A percentile compares a stretch with the other conserved stretches of the same genome.
These are phyloP conservation scores for Nepenthes mirabilis DNA, from an alignment of 148 eudicot genomes.

Conservation along the genomic window DNA sequence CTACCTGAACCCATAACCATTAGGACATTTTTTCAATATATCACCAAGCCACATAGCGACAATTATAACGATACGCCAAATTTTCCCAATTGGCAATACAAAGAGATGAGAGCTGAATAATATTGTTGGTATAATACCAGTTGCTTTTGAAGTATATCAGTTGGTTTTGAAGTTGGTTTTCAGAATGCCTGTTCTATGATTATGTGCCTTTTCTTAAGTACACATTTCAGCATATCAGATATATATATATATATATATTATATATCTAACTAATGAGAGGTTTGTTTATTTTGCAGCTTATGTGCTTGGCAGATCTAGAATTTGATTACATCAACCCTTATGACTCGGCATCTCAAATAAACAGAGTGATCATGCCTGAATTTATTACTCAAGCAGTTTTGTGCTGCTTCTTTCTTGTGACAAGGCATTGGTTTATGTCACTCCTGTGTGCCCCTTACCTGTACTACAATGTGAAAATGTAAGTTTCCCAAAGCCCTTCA, in stretches of 20 bases:
- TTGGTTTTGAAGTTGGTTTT: too few species aligned
- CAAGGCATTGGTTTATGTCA: constrained; percentile 87
- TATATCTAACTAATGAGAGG: constrained; percentile 5
- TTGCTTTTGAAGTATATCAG: too few species aligned
- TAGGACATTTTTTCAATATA: too few species aligned
- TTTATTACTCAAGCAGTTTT: constrained; percentile 57
- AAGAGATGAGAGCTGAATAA: too few species aligned
- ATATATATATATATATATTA: neutral
- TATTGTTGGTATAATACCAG: too few species aligned
- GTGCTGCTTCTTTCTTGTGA: constrained; percentile 45
- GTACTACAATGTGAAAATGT: constrained; percentile 73
- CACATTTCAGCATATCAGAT: too few species aligned
- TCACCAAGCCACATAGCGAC: too few species aligned
- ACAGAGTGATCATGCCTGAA: constrained; percentile 61
- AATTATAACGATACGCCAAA: too few species aligned
- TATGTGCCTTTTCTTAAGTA: too few species aligned
- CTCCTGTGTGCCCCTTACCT: constrained; percentile 62
- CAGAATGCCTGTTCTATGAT: too few species aligned
- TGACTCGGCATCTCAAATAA: constrained; percentile 75
- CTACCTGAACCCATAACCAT: too few species aligned
- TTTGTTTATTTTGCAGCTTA: constrained; percentile 44
- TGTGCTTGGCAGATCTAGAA: constrained; percentile 93
- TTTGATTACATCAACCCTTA: constrained; percentile 84
- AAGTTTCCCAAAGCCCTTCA: constrained; percentile 21
- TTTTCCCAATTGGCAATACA: too few species aligned